Evolutionary conservation across 257 asterid species (phyloP), one percentile per base, ranked within the genome.

Genomic region (Anisodus tanguticus): DNA sequence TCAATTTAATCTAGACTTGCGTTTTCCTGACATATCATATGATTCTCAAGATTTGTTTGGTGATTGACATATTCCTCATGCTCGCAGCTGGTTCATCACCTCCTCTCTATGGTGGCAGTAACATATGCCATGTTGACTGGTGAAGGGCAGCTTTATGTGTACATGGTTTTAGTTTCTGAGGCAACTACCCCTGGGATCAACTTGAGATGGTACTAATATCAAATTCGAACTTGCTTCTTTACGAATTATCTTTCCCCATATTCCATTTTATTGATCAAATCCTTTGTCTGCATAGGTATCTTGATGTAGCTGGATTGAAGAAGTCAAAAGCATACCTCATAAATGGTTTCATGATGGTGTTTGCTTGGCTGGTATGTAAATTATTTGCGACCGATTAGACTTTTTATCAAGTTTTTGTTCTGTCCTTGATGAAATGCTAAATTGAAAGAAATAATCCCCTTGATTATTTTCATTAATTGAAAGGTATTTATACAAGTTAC

Each of bases 141-240:
- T 17, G 95, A 94, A 88, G 99, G 91, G n/a, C 99, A 95, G 84
- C 47, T 93, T 69, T 95, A 94, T 84, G 84, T 92, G 9, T 95
- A 71, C 88, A 86, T 90, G 94, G 91, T 95, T 81, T 84, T 94
- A 85, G 78, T 90, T 43, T 95, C 98, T 6, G 99, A 95, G 94
- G 91, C 96, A 83, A 95, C 99, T 3, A 95, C 99, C 43, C 99
- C 97, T 58, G 76, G 86, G 26, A 85, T 95, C 92, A 95, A 95
- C 87, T 85, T 95, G 84, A 93, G 99, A 95, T 95, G 99, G 99
- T 94, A 90, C 49, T 72, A 12, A 51, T 7, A 78, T 22, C 15
- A 62, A 68, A 4, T 11, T 2, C 57, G 17, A 26, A 5, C 2
- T 77, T 81, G 17, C n/a, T 19, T 51, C 15, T 79, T 19, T 16